Evolutionary conservation across 257 asterid genomes (phyloP).

Genomic region (Ballota nigra): DNA sequence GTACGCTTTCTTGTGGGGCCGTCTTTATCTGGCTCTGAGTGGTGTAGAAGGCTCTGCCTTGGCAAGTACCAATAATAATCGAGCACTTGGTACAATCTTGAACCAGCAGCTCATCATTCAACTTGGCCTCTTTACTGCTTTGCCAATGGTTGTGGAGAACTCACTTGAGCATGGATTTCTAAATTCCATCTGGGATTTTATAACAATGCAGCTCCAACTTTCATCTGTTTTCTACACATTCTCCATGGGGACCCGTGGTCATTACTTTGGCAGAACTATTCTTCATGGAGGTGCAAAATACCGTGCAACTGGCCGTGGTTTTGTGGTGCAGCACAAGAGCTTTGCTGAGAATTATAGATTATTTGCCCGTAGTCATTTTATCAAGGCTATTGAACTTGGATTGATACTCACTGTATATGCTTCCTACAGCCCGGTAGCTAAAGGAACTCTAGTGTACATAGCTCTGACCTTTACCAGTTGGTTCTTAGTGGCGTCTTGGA

Average conservation of each 20-base stretch:
- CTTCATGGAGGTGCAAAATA: slow-evolving; percentile 99
- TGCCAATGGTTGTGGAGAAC: slow-evolving; percentile 95
- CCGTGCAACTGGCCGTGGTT: slow-evolving; percentile 99
- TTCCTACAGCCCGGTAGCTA: slow-evolving; percentile 81
- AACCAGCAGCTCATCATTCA: slow-evolving; percentile 97
- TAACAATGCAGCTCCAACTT: slow-evolving; percentile 97
- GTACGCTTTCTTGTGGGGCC: slow-evolving; percentile 96
- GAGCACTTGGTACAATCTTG: slow-evolving; percentile 92
- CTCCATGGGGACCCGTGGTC: slow-evolving; percentile 99
- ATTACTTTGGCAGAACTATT: slow-evolving; percentile 95
- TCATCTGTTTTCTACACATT: slow-evolving; percentile 91
- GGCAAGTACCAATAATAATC: slow-evolving; percentile 51
- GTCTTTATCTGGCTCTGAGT: slow-evolving; percentile 93
- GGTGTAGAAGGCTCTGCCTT: slow-evolving; percentile 75
- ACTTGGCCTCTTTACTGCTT: slow-evolving; percentile 88
- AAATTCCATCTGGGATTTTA: slow-evolving; percentile 85
- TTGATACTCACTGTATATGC: slow-evolving; percentile 88
- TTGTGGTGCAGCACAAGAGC: slow-evolving; percentile 93
- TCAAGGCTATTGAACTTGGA: slow-evolving; percentile 96
- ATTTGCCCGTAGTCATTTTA: slow-evolving; percentile 95
- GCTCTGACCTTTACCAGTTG: slow-evolving; percentile 92
- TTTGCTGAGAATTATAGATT: slow-evolving; percentile 86
- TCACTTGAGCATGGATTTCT: slow-evolving; percentile 98
- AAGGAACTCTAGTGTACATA: slow-evolving; percentile 81
- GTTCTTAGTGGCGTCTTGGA: slow-evolving; percentile 94